Evolutionary conservation across 192 early-diverging fungal species (phyloP).

Genomic region (Backusella liffmaniae): DNA sequence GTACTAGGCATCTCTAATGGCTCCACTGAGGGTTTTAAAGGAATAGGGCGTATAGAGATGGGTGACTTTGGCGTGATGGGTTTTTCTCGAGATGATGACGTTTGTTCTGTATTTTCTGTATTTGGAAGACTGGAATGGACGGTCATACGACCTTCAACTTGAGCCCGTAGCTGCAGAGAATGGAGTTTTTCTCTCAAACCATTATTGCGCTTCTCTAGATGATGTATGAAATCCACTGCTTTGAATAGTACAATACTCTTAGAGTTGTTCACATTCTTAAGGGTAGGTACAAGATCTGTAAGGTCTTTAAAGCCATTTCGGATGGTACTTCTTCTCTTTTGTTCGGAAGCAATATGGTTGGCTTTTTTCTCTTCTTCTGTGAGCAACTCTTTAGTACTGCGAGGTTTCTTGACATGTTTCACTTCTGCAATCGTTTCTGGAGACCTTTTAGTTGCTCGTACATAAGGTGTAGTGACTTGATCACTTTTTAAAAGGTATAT

Average conservation of each 20-base stretch:
- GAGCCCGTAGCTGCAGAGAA: conserved; percentile 30
- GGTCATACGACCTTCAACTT: conserved; percentile 29
- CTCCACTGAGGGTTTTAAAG: not conserved
- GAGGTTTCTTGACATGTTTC: not conserved
- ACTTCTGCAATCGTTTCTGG: not conserved
- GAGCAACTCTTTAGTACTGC: conserved; percentile 54
- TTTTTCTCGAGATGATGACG: not conserved
- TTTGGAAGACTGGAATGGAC: not conserved
- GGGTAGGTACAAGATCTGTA: conserved; percentile 80
- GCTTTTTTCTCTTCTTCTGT: conserved; percentile 76
- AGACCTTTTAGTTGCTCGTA: not conserved
- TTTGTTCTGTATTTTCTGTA: not conserved
- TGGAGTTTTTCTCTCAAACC: conserved; percentile 25
- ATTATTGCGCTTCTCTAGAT: conserved; percentile 57
- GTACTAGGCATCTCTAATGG: not conserved
- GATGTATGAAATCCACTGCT: conserved; percentile 64
- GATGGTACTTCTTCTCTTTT: conserved; percentile 73
- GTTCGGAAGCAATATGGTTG: conserved; percentile 78
- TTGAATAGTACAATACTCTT: conserved; percentile 70
- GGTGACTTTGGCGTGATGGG: not conserved
- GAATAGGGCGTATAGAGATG: not conserved
- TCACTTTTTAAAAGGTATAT: conserved; percentile 15
- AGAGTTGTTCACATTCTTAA: conserved; percentile 68
- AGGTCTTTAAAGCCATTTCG: conserved; percentile 91
- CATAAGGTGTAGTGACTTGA: conserved; percentile 3